phyloP scores from a whole-genome alignment of 345 rosid genomes.

The Brassica carinata region DNA sequence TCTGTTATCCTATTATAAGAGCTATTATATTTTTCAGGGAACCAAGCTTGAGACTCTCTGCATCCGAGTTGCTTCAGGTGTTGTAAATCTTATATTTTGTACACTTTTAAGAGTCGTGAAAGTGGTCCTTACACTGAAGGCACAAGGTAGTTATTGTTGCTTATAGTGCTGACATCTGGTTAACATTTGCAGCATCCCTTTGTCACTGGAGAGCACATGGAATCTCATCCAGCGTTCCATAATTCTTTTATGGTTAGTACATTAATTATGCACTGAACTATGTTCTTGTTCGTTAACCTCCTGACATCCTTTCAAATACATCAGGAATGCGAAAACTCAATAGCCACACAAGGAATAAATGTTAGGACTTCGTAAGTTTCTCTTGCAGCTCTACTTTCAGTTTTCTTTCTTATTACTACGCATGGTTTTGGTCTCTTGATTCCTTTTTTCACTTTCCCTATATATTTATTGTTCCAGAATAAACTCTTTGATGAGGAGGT shows the following conservation, averaged over 20 bases:
- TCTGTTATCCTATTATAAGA: constrained; percentile 6
- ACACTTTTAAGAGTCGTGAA: constrained; percentile 6
- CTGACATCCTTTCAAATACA: constrained; percentile 35
- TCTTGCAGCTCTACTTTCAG: constrained; percentile 10
- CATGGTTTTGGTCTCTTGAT: constrained; percentile 19
- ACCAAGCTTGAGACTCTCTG: constrained; percentile 74
- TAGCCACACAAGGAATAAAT: constrained; percentile 49
- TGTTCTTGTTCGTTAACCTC: constrained; percentile 20
- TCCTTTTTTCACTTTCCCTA: not conserved
- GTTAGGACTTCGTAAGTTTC: constrained; percentile 63
- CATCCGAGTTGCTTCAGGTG: constrained; percentile 82
- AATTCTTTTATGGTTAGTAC: constrained; percentile 58
- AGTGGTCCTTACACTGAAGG: constrained; percentile 1
- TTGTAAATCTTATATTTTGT: constrained; percentile 15
- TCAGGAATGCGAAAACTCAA: constrained; percentile 60
- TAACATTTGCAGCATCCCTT: constrained; percentile 75
- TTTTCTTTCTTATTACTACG: constrained; percentile 2
- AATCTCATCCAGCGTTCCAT: constrained; percentile 47
- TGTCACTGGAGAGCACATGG: constrained; percentile 63
- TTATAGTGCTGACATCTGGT: constrained; percentile 24
- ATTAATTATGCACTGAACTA: constrained; percentile 5
- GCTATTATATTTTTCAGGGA: constrained; percentile 54
- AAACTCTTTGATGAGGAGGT: constrained; percentile 56
- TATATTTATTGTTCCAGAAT: constrained; percentile 42
- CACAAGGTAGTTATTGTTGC: constrained; percentile 19